phyloP scores from a whole-genome alignment of 2,329 filamentous ascomycete species.

The Ophiosphaerella narmari region DNA sequence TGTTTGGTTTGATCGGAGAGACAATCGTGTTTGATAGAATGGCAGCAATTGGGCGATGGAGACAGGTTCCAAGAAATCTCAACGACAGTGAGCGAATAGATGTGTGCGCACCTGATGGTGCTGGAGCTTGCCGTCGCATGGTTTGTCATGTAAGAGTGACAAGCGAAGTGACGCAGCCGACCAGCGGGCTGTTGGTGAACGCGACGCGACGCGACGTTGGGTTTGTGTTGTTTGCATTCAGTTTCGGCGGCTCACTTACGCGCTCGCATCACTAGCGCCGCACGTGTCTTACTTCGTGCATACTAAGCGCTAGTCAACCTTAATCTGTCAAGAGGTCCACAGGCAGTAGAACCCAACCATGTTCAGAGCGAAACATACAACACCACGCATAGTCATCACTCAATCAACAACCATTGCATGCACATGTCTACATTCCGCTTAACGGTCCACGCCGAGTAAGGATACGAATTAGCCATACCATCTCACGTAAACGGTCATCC shows the following conservation, averaged over 20 bases:
- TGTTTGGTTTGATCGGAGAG: slow-evolving; percentile 6
- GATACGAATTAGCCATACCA: no score
- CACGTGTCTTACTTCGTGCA: no score
- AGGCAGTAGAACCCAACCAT: no score
- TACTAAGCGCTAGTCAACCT: no score
- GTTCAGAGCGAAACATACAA: no score
- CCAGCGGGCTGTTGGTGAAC: slow-evolving; percentile 18
- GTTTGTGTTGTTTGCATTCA: slow-evolving; percentile 41
- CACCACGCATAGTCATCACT: no score
- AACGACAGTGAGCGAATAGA: not conserved
- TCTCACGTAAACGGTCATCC: not conserved
- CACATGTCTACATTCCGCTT: no score
- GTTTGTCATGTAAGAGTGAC: slow-evolving; percentile 25
- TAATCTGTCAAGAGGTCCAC: no score
- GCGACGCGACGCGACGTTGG: slow-evolving; percentile 14
- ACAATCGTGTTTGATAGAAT: slow-evolving; percentile 10
- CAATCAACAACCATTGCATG: no score
- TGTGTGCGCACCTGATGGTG: slow-evolving; percentile 30
- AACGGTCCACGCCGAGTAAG: no score
- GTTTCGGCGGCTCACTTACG: no score
- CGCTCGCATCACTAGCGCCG: no score
- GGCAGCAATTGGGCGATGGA: slow-evolving; percentile 3
- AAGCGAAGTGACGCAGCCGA: slow-evolving; percentile 20
- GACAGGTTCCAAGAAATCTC: not conserved
- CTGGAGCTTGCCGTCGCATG: slow-evolving; percentile 34